Conservation (phyloP, 2,329 filamentous ascomycete species). For the Clonostachys chloroleuca region DNA sequence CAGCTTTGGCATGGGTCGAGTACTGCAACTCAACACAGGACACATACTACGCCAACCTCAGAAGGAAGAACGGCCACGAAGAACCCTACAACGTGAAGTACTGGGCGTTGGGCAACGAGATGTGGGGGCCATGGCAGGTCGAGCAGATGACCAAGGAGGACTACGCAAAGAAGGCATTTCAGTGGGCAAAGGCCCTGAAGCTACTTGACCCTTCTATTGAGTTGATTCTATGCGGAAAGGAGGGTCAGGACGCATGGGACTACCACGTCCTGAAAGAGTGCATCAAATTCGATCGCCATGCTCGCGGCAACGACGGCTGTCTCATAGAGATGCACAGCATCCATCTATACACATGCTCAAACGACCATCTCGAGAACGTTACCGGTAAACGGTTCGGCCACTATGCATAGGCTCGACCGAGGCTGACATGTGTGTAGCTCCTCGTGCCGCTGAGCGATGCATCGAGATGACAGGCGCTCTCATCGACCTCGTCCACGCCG, state of each 20-base stretch:
- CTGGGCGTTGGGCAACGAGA: conserved; percentile 79
- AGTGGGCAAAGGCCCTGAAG: conserved; percentile 70
- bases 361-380: conserved; percentile 42
- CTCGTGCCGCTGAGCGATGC: conserved; percentile 67
- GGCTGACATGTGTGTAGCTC: conserved; percentile 32
- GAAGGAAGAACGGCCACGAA: conserved; percentile 68
- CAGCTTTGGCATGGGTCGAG: conserved; percentile 70
- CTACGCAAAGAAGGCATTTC: conserved; percentile 64
- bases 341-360: conserved; percentile 68
- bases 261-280: conserved; percentile 68
- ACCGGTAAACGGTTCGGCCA: conserved; percentile 19
- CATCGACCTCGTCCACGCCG: conserved; percentile 70
- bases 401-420: background rate
- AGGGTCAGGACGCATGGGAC: conserved; percentile 68
- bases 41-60: conserved; percentile 78
- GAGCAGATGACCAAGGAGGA: conserved; percentile 65
- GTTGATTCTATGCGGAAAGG: conserved; percentile 72
- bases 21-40: conserved; percentile 79
- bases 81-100: conserved; percentile 77
- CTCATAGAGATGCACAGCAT: conserved; percentile 79
- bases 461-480: conserved; percentile 65
- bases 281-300: conserved; percentile 33
- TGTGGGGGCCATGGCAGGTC: conserved; percentile 64
- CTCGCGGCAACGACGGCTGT: conserved; percentile 20
- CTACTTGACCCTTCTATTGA: conserved; percentile 65